Percentiles rank a stretch among this genome's conserved stretches.
phyloP scores from a whole-genome alignment of 192 early-diverging fungal species.

The Umbelopsis isabellina region DNA sequence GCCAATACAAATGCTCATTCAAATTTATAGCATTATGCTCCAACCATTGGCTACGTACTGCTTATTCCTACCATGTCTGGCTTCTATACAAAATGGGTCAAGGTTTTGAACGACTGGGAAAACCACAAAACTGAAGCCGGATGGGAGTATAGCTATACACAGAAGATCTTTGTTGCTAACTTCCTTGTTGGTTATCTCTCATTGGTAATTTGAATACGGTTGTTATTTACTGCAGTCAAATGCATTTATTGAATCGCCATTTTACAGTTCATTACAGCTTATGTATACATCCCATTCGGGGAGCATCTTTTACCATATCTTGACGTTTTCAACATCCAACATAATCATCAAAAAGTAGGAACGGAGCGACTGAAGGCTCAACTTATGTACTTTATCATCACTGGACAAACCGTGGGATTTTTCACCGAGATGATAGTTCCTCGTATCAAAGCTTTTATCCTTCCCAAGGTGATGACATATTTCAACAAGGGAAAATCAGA shows the following conservation, averaged over 20 bases:
- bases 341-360: conserved; percentile 50
- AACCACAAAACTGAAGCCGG: conserved; percentile 77
- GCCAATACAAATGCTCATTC: background rate
- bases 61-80: conserved; percentile 71
- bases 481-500: conserved; percentile 3
- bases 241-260: background rate
- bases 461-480: conserved; percentile 18
- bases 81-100: conserved; percentile 66
- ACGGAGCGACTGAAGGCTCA: conserved; percentile 59
- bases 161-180: conserved; percentile 88
- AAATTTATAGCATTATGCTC: conserved; percentile 58
- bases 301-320: conserved; percentile 64
- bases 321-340: conserved; percentile 36
- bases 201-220: conserved; percentile 42
- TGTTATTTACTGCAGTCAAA: background rate
- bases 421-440: conserved; percentile 78
- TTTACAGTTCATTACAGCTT: conserved; percentile 73
- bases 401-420: conserved; percentile 80
- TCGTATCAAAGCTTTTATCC: conserved; percentile 55
- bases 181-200: conserved; percentile 83
- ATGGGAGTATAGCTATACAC: conserved; percentile 70
- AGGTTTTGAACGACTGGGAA: conserved; percentile 75
- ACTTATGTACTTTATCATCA: conserved; percentile 79
- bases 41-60: conserved; percentile 75
- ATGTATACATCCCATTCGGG: conserved; percentile 86